Conservation (phyloP, 768 basidiomycete species). For the Leccinum uliginosum region DNA sequence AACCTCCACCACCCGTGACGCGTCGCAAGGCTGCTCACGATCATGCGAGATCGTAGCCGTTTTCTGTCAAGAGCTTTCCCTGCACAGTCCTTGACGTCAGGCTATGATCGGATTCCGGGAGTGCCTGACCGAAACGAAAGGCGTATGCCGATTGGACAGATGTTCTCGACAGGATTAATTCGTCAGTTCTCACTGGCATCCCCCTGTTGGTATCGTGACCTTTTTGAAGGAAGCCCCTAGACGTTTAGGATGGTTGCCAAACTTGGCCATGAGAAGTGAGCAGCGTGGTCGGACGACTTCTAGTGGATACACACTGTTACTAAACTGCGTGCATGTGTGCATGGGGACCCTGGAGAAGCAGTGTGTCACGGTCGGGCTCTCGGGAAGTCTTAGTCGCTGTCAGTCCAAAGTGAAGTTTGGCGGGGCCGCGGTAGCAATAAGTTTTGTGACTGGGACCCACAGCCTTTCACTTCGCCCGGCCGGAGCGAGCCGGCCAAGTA, state of each 20-base stretch:
- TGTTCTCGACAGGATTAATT: background rate
- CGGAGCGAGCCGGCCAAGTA: background rate
- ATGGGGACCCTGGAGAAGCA: background rate
- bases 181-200: background rate
- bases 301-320: background rate
- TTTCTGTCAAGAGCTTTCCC: slow-evolving; percentile 15
- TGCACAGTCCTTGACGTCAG: slow-evolving; percentile 26
- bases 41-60: slow-evolving; percentile 5
- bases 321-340: background rate
- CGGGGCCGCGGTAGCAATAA: slow-evolving; percentile 11
- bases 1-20: background rate
- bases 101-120: background rate
- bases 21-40: background rate
- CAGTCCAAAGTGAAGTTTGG: background rate
- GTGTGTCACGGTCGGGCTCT: background rate
- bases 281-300: background rate
- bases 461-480: background rate
- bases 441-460: background rate
- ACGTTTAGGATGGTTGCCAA: background rate
- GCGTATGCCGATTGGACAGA: background rate
- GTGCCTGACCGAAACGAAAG: background rate
- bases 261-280: background rate
- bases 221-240: background rate
- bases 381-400: background rate
- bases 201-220: background rate